Evolutionary conservation across 768 basidiomycete species (phyloP).

Genomic region (Dioszegia crocea): DNA sequence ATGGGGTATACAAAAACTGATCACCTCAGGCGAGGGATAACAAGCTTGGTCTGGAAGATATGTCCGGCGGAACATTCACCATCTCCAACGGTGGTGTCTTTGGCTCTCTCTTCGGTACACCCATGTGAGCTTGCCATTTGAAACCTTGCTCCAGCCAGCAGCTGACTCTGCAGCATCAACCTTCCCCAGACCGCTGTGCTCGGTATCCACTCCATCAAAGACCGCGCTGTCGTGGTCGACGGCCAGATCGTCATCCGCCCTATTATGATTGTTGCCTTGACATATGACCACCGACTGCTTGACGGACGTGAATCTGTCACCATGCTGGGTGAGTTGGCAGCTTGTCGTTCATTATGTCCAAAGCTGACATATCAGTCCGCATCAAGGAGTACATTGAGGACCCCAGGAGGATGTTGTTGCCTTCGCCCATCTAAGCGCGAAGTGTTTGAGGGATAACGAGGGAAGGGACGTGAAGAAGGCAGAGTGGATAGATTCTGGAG

Average conservation of each 20-base stretch:
- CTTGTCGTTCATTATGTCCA: conserved; percentile 1
- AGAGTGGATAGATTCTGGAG: neutral
- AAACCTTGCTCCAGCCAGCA: neutral
- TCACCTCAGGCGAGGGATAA: conserved; percentile 69
- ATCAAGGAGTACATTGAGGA: conserved; percentile 93
- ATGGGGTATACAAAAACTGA: neutral
- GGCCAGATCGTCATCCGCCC: conserved; percentile 95
- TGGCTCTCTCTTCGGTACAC: conserved; percentile 94
- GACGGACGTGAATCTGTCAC: conserved; percentile 95
- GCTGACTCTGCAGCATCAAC: conserved; percentile 62
- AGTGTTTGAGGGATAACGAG: neutral
- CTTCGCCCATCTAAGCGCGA: conserved; percentile 31
- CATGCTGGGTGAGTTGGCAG: conserved; percentile 74
- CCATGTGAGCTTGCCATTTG: conserved; percentile 56
- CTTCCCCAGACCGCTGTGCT: conserved; percentile 90
- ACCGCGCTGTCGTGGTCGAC: conserved; percentile 80
- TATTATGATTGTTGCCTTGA: conserved; percentile 77
- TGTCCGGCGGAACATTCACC: conserved; percentile 98
- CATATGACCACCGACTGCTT: conserved; percentile 91
- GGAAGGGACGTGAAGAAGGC: neutral
- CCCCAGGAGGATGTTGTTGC: conserved; percentile 71
- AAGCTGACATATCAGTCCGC: conserved; percentile 58
- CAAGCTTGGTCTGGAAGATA: conserved; percentile 94
- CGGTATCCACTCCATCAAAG: conserved; percentile 96
- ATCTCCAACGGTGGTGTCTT: conserved; percentile 99